These are phyloP conservation scores for Candida andamanensis DNA, from an alignment of 805 yeast species.

Conservation along the genomic window DNA sequence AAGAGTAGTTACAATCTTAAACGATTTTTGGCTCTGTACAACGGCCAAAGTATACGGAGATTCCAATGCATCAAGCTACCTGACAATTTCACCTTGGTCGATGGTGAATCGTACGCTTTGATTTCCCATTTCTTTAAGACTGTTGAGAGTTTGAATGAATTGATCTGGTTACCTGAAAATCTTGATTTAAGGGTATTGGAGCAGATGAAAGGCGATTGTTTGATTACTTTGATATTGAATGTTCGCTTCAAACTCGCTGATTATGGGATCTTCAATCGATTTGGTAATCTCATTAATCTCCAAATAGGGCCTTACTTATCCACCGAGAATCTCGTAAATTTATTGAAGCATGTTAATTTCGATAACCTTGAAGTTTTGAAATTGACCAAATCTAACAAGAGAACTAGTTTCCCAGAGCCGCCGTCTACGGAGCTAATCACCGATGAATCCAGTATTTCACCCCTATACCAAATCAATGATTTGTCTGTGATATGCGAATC, in stretches of 20 bases:
- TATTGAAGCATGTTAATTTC: conserved; percentile 8
- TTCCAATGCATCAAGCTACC: conserved; percentile 36
- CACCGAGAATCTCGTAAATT: conserved; percentile 18
- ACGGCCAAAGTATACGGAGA: conserved; percentile 13
- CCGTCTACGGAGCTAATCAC: conserved; percentile 13
- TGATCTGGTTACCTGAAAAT: conserved; percentile 28
- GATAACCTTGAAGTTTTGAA: conserved; percentile 10
- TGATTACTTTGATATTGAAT: neutral
- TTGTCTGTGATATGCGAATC: conserved; percentile 6
- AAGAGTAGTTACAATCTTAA: conserved; percentile 35
- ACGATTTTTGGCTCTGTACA: conserved; percentile 22
- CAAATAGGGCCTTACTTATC: conserved; percentile 32
- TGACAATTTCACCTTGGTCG: conserved; percentile 36
- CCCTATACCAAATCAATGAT: conserved; percentile 12
- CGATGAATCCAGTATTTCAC: conserved; percentile 2
- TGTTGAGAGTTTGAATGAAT: conserved; percentile 22
- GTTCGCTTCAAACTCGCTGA: conserved; percentile 2
- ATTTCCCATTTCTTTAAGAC: conserved; percentile 22
- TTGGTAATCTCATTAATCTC: conserved; percentile 18
- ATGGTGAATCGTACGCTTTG: conserved; percentile 21
- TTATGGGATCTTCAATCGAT: conserved; percentile 18
- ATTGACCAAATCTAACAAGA: conserved; percentile 17
- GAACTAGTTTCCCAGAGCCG: conserved; percentile 9
- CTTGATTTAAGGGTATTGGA: conserved; percentile 23
- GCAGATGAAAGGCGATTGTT: conserved; percentile 1